A percentile compares a stretch with the other conserved stretches of the same genome.
Conservation (phyloP, 495 filamentous ascomycete species). For the Pyronema domesticum region DNA sequence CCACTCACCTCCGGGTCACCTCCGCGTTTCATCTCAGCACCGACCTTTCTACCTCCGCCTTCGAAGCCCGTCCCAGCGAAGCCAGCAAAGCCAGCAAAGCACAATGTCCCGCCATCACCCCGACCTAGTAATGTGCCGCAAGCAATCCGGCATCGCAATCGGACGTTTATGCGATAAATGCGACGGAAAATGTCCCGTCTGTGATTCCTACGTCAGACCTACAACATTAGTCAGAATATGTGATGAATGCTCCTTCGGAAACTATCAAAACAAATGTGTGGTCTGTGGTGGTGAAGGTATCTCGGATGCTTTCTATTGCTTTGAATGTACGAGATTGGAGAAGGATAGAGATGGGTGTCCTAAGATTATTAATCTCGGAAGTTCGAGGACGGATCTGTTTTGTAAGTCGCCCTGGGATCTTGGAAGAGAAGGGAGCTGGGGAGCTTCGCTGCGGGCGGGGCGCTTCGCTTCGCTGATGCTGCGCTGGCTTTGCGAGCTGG, state of each 20-base stretch:
- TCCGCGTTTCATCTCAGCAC: no score
- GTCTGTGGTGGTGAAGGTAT: conserved; percentile 98
- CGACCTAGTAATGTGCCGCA: conserved; percentile 99
- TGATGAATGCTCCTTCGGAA: conserved; percentile 97
- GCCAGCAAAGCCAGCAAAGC: background rate
- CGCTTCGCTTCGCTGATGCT: no score
- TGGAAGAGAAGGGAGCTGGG: background rate
- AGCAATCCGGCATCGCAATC: conserved; percentile 94
- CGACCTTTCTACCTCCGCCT: no score
- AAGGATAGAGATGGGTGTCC: conserved; percentile 96
- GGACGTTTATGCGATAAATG: conserved; percentile 99
- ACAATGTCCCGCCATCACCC: conserved; percentile 28
- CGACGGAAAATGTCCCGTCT: conserved; percentile 98
- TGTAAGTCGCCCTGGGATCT: conserved; percentile 35
- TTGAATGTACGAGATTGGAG: conserved; percentile 92
- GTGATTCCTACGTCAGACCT: conserved; percentile 95
- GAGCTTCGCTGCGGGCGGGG: background rate
- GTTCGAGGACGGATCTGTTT: conserved; percentile 84
- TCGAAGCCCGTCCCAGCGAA: background rate
- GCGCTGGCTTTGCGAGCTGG: background rate
- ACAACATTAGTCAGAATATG: conserved; percentile 96
- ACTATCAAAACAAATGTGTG: conserved; percentile 99
- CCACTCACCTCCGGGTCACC: no score
- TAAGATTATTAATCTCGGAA: conserved; percentile 97
- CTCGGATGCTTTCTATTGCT: conserved; percentile 99